A percentile compares a stretch with the other conserved stretches of the same genome.
These are phyloP conservation scores for Xylariaceae sp. DNA, from an alignment of 2,329 filamentous ascomycete genomes.

Conservation along the genomic window DNA sequence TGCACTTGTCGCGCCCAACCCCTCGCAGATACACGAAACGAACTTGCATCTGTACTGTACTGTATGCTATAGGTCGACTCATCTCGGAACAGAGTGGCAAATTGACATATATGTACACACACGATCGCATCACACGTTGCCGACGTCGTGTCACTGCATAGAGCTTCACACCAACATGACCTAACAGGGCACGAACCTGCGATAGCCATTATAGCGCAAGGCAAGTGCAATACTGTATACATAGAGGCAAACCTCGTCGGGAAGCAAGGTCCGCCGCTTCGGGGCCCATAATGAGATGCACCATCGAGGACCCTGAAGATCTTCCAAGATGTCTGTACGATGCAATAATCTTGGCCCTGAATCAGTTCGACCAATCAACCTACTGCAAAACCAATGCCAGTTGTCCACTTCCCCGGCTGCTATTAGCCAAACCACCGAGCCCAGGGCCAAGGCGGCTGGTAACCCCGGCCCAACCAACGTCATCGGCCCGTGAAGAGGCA, in stretches of 20 bases:
- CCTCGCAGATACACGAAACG: constrained; percentile 20
- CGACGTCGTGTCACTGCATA: constrained; percentile 16
- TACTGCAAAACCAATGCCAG: constrained; percentile 20
- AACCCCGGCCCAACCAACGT: constrained; percentile 35
- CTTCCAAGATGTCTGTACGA: constrained; percentile 35
- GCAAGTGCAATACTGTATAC: no score
- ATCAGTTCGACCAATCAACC: constrained; percentile 31
- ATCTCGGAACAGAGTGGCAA: constrained; percentile 15
- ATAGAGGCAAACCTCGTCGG: constrained; percentile 20
- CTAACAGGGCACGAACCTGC: not conserved
- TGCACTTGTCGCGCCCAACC: constrained; percentile 9
- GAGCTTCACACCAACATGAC: not conserved
- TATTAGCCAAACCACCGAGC: constrained; percentile 30
- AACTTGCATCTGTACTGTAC: not conserved
- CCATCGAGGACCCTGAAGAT: constrained; percentile 42
- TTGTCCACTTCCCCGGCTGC: constrained; percentile 25
- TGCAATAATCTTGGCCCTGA: constrained; percentile 33
- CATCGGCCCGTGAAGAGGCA: constrained; percentile 33
- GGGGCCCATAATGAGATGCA: constrained; percentile 25
- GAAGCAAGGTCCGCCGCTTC: constrained; percentile 32
- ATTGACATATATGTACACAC: no score
- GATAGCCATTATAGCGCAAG: no score
- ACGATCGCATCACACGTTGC: not conserved
- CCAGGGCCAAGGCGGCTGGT: constrained; percentile 23
- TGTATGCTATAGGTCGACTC: no score